Conservation (phyloP, 352 stramenopile species). For the Phytophthora pisi region DNA sequence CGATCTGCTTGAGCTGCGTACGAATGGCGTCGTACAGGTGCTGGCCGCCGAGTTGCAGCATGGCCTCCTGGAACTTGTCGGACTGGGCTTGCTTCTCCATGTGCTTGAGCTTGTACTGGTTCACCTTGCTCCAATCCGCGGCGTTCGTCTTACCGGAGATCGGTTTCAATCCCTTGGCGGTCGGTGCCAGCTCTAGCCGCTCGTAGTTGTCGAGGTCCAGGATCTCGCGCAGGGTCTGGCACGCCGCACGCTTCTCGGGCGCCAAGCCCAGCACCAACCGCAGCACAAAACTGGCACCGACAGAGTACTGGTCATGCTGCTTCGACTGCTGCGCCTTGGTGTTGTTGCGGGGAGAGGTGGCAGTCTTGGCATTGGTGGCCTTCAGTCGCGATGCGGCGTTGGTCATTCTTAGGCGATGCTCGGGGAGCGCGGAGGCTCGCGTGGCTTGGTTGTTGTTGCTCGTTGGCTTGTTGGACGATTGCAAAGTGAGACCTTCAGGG, state of each 20-base stretch:
- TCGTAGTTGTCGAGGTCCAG: slow-evolving; percentile 8
- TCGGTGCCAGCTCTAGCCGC: slow-evolving; percentile 8
- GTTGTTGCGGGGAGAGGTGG: background rate
- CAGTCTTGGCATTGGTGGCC: slow-evolving; percentile 2
- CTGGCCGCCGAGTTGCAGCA: slow-evolving; percentile 16
- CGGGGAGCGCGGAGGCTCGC: background rate
- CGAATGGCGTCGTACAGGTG: slow-evolving; percentile 28
- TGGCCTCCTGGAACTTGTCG: slow-evolving; percentile 27
- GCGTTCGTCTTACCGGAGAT: background rate
- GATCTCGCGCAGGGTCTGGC: slow-evolving; percentile 20
- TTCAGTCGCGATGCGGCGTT: slow-evolving; percentile 17
- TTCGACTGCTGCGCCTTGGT: slow-evolving; percentile 18
- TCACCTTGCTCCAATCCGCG: slow-evolving; percentile 9
- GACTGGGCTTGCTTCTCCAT: slow-evolving; percentile 27
- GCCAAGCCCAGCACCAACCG: slow-evolving; percentile 20
- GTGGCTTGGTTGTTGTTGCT: background rate
- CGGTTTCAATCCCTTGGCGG: slow-evolving; percentile 5
- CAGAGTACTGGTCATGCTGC: slow-evolving; percentile 6
- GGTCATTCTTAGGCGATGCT: slow-evolving; percentile 4
- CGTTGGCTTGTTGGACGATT: background rate
- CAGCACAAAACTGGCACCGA: slow-evolving; percentile 21
- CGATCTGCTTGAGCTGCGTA: slow-evolving; percentile 17
- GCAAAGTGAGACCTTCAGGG: background rate
- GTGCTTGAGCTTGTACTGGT: slow-evolving; percentile 8
- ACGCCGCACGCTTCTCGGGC: slow-evolving; percentile 25